Evolutionary conservation across 257 asterid species (phyloP), one percentile per base, ranked within the genome.

Genomic region (Salvia hispanica): DNA sequence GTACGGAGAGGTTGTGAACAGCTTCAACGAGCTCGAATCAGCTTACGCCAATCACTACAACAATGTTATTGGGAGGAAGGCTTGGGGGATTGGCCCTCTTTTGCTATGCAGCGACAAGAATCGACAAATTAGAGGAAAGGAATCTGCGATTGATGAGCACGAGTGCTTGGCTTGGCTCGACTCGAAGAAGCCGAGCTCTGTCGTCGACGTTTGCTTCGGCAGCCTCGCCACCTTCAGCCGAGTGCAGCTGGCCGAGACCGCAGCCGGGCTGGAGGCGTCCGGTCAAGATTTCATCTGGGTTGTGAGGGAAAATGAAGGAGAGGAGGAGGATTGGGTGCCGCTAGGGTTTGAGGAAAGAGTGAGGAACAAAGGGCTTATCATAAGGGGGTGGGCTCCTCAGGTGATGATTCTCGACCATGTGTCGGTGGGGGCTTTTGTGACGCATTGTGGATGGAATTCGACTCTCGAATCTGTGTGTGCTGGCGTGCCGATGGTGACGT

Each of bases 401-500:
- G 42, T 60, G 28, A 14, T 13, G 73, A 78, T 83, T 3, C 79
- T 80, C 4, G 75, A 64, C 8, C 83, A 83, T 37, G 68, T 48
- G 4, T 55, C 84, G 0, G 12, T 66, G 1, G 82, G 82, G 5
- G 80, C 0, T 67, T 0, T 83, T 83, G 69, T 80, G 55, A 83
- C 83, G 0, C 88, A 83, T 34, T 80, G 88, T 7, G 88, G 88
- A 12, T 80, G 88, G 85, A 80, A 80, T 28, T 80, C 85, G 40
- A 70, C 62, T 1, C 66, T 77, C 0, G 88, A 83, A 25, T 76
- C 78, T 0, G 43, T 73, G 2, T 77, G 78, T 31, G 75, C 80
- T 0, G 85, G 88, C 0, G 59, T 83, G 68, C 85, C 85, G 0
- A 77, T 83, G 85, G 78, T 80, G 37, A 78, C 83, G 18, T 83